phyloP scores from a whole-genome alignment of 371 early-diverging fungal genomes.

The Mortierella sp. region DNA sequence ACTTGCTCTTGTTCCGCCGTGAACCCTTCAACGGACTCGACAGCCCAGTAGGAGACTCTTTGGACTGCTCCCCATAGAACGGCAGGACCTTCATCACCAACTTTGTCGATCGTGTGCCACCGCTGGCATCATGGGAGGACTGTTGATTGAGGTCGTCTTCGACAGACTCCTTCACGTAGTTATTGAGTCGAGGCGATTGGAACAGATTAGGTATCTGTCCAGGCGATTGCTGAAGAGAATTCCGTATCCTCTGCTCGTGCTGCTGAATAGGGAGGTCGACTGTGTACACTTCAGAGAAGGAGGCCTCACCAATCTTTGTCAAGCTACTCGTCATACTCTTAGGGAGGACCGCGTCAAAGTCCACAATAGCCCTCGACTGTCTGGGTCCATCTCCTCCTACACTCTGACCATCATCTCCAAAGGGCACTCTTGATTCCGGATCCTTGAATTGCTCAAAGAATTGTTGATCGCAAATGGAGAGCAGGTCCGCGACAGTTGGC shows the following conservation, averaged over 20 bases:
- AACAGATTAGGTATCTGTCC: neutral
- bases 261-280: slow-evolving; percentile 34
- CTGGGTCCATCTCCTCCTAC: neutral
- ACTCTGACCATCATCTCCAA: neutral
- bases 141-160: slow-evolving; percentile 28
- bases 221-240: slow-evolving; percentile 5
- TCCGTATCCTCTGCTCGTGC: neutral
- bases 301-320: slow-evolving; percentile 54
- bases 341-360: slow-evolving; percentile 37
- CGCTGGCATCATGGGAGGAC: neutral
- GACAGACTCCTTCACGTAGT: slow-evolving; percentile 30
- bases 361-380: slow-evolving; percentile 10
- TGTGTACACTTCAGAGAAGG: slow-evolving; percentile 55
- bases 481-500: slow-evolving; percentile 36
- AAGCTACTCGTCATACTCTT: slow-evolving; percentile 18
- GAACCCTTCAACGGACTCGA: neutral
- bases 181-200: slow-evolving; percentile 24
- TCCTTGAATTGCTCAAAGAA: slow-evolving; percentile 41
- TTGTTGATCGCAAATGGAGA: slow-evolving; percentile 41
- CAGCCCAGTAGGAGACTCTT: neutral
- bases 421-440: neutral
- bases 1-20: neutral
- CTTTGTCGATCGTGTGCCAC: slow-evolving; percentile 9
- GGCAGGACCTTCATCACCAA: slow-evolving; percentile 50
- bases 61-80: slow-evolving; percentile 4